These are phyloP conservation scores for Teratosphaeria nubilosa DNA, from an alignment of 2,329 filamentous ascomycete genomes.

Conservation along the genomic window DNA sequence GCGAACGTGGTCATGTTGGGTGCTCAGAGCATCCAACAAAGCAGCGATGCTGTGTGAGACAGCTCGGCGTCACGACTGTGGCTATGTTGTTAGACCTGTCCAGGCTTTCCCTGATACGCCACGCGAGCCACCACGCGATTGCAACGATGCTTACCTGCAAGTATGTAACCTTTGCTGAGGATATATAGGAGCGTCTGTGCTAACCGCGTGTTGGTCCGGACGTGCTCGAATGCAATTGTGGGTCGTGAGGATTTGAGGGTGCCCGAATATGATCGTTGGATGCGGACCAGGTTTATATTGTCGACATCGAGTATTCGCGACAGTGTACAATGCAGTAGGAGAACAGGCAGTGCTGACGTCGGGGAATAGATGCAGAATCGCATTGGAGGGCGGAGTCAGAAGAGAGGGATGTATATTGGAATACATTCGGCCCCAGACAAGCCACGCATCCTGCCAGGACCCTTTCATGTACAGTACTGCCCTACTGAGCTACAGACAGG, in stretches of 20 bases:
- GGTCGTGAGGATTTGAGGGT: constrained; percentile 7
- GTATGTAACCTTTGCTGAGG: background rate
- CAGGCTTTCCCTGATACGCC: background rate
- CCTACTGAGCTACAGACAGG: constrained; percentile 1
- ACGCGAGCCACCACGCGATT: background rate
- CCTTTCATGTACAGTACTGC: constrained; percentile 4
- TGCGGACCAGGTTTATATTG: constrained; percentile 8
- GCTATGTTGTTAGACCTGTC: background rate
- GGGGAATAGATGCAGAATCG: constrained; percentile 10
- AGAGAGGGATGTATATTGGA: constrained; percentile 20
- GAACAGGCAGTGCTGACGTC: constrained; percentile 6
- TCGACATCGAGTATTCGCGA: background rate
- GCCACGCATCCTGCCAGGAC: constrained; percentile 1
- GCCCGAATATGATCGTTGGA: constrained; percentile 6
- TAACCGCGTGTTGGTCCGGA: constrained; percentile 2
- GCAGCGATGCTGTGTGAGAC: constrained; percentile 3
- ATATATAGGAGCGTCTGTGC: background rate
- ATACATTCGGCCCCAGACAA: constrained; percentile 15
- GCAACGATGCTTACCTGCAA: background rate
- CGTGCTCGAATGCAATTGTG: background rate
- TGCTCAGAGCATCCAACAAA: constrained; percentile 2
- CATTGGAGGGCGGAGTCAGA: constrained; percentile 17
- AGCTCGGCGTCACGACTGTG: background rate
- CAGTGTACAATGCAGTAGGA: background rate
- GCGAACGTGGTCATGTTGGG: constrained; percentile 21